phyloP scores from a whole-genome alignment of 495 filamentous ascomycete genomes.

The Sabuloglossum arenarium region DNA sequence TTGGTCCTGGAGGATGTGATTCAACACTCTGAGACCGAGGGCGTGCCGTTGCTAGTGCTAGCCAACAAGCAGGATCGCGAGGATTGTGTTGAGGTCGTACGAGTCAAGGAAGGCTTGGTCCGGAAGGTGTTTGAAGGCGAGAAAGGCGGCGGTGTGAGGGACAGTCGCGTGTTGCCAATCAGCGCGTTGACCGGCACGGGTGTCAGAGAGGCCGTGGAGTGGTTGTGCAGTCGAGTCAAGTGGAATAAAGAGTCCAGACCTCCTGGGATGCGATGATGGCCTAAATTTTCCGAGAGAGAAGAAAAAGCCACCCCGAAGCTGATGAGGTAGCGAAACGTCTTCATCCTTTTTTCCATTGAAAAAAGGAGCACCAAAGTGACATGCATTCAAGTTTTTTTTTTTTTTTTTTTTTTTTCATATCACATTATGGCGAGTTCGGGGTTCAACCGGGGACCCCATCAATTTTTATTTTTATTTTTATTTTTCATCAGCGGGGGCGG shows the following conservation, averaged over 20 bases:
- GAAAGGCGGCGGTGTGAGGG: slow-evolving; percentile 60
- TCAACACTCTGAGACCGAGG: slow-evolving; percentile 62
- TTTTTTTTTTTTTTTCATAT: too few relatives aligned
- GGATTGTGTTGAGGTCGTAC: slow-evolving; percentile 90
- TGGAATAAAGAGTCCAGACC: slow-evolving; percentile 92
- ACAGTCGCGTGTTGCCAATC: slow-evolving; percentile 78
- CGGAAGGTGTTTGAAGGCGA: slow-evolving; percentile 89
- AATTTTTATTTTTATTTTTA: too few relatives aligned
- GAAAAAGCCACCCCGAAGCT: too few relatives aligned
- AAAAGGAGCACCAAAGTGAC: too few relatives aligned
- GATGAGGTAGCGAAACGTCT: too few relatives aligned
- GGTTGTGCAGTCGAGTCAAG: slow-evolving; percentile 72
- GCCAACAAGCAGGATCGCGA: slow-evolving; percentile 97
- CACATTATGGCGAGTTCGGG: too few relatives aligned
- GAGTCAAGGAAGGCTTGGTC: slow-evolving; percentile 90
- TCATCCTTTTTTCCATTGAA: too few relatives aligned
- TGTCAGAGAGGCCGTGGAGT: slow-evolving; percentile 87
- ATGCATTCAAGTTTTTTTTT: too few relatives aligned
- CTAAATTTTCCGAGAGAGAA: not conserved
- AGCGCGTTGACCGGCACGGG: slow-evolving; percentile 81
- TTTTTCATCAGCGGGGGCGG: too few relatives aligned
- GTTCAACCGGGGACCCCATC: too few relatives aligned
- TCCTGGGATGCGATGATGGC: slow-evolving; percentile 61
- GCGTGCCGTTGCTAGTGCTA: slow-evolving; percentile 77
- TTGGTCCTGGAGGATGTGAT: slow-evolving; percentile 76